Base-by-base conservation (phyloP, 495 filamentous ascomycete species). In the Aspergillus coremiiformis region DNA sequence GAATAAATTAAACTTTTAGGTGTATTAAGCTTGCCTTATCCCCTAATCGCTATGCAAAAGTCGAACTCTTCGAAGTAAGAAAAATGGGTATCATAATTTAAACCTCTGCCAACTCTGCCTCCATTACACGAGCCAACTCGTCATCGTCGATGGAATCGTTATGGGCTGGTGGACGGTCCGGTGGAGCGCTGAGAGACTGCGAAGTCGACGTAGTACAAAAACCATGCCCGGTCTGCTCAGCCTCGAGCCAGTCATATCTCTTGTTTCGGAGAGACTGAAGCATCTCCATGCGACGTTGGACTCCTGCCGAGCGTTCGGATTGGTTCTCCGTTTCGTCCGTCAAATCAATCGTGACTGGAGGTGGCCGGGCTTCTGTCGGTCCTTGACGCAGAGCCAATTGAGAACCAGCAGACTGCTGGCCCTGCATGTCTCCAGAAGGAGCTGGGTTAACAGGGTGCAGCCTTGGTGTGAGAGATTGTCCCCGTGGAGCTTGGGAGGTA, bases 241-340 rank as follows among this genome's bases (percentile, higher is more conserved):
- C 26, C 12, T 50, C 39, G 5, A 66, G 63, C 63, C 63, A 66
- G 37, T 11, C 39, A 44, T 66, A 66, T 44, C 53, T 58, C 32
- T 66, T 66, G 19, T 52, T 58, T 26, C 58, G 60, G 4, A 63
- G 21, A 5, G 60, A 53, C 32, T 58, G 51, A 11, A 63, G 51
- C 49, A 55, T 46, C 21, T 50, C 50, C 37, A 45, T 26, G 10
- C 48, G 42, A 12, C 35, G 47, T 19, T 46, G 53, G 19, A 37
- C 12, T 9, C 46, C 44, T 14, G 55, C 33, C 5, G 55, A 24
- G 27, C 15, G 5, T 35, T n/a, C 0, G 52, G 12, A 21, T 10
- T 47, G 17, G n/a, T 20, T 59, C 47, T 12, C 44, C 39, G 26
- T 21, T 14, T 61, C 61, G 15, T 59, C 53, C 1, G 63, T 66